phyloP scores from a whole-genome alignment of 2,329 filamentous ascomycete genomes.

The Microcyclospora pomicola region DNA sequence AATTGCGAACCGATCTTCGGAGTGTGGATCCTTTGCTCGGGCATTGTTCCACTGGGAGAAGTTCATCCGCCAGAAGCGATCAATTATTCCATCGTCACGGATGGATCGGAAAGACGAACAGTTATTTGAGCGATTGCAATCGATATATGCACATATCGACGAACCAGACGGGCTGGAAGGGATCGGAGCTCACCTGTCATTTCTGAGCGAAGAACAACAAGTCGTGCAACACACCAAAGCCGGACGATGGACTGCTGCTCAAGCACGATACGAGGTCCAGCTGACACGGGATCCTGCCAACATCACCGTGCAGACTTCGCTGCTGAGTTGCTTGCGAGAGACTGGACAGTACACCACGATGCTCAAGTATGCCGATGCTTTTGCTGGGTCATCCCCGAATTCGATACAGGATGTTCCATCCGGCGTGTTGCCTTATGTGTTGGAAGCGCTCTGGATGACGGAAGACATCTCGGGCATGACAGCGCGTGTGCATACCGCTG shows the following conservation, averaged over 20 bases:
- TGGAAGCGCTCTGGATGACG: constrained; percentile 86
- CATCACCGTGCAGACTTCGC: constrained; percentile 62
- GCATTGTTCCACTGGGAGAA: constrained; percentile 93
- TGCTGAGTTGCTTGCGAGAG: constrained; percentile 79
- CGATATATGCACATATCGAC: constrained; percentile 94
- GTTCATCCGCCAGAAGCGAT: constrained; percentile 51
- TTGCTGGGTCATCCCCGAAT: constrained; percentile 32
- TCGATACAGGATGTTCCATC: background rate
- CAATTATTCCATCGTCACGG: constrained; percentile 27
- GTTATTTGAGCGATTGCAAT: constrained; percentile 55
- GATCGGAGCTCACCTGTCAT: constrained; percentile 72
- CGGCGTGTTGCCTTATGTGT: constrained; percentile 64
- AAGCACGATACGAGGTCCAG: constrained; percentile 94
- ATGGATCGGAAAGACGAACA: constrained; percentile 34
- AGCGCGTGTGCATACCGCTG: constrained; percentile 37
- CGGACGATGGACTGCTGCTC: constrained; percentile 83
- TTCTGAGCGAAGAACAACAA: constrained; percentile 86
- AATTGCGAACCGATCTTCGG: constrained; percentile 73
- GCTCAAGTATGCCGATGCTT: constrained; percentile 71
- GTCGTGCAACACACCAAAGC: constrained; percentile 86
- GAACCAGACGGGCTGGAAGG: constrained; percentile 94
- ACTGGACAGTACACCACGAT: constrained; percentile 71
- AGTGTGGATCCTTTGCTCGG: constrained; percentile 83
- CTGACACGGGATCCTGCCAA: constrained; percentile 67
- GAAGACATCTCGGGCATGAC: constrained; percentile 65